Conservation (phyloP, 805 yeast species). For the Candida insectorum region DNA sequence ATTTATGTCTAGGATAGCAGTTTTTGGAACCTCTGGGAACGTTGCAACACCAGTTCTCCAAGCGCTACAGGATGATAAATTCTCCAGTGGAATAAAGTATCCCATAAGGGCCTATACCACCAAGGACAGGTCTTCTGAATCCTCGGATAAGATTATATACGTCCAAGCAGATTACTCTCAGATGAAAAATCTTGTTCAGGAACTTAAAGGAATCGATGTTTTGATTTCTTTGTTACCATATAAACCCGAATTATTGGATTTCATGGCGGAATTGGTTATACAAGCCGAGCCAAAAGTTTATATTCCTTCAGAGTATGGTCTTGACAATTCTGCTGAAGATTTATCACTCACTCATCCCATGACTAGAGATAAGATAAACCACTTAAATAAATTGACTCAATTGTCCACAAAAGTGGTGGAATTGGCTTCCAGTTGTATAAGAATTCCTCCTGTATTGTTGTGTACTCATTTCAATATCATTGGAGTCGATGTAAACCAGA, state of each 20-base stretch:
- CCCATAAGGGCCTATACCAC: constrained; percentile 55
- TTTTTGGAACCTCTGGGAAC: constrained; percentile 51
- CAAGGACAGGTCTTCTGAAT: constrained; percentile 22
- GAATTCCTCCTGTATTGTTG: constrained; percentile 1
- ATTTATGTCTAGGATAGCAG: constrained; percentile 39
- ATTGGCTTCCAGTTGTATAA: constrained; percentile 35
- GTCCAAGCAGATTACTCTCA: constrained; percentile 29
- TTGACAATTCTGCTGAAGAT: constrained; percentile 29
- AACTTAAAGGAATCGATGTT: constrained; percentile 47
- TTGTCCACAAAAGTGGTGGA: constrained; percentile 47
- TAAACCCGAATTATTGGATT: constrained; percentile 23
- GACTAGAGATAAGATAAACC: not conserved
- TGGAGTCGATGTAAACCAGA: constrained; percentile 33
- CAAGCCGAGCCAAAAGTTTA: constrained; percentile 46
- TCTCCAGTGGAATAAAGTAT: constrained; percentile 35
- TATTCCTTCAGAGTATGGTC: constrained; percentile 61
- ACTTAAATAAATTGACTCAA: constrained; percentile 11
- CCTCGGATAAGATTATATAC: constrained; percentile 38
- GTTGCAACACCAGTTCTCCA: constrained; percentile 46
- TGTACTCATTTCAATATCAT: constrained; percentile 11
- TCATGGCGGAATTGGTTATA: constrained; percentile 36
- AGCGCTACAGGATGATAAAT: constrained; percentile 41
- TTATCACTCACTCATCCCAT: constrained; percentile 3
- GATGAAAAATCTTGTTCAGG: constrained; percentile 30
- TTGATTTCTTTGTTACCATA: constrained; percentile 42